Base-by-base conservation (phyloP, 441 rosid species). In the Mallotus repandus region DNA sequence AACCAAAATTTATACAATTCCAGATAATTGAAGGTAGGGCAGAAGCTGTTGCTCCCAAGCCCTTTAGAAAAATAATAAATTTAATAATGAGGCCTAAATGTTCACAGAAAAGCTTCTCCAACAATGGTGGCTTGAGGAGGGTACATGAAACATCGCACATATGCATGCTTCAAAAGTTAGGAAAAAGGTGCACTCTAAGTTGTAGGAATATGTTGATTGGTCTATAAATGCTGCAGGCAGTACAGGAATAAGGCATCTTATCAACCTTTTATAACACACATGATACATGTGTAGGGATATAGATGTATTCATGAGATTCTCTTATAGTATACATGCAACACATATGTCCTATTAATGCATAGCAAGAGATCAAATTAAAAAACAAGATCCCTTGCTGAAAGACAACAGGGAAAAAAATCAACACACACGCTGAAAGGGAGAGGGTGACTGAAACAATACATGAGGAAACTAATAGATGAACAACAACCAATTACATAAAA, bases 121-220 rank as follows among this genome's bases (percentile, higher is more conserved):
- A 18, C 8, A 25, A 25, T 10, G 9, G 25, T 49, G 21, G 53
- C 21, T 41, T 58, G 32, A 58, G 29, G 54, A 64, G 3, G 16
- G 48, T 9, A 32, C 12, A 57, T 73, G 18, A 73, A 18, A 13
- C 75, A 71, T 29, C 2, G 41, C 14, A 12, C 38, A 7, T 7
- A 19, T 14, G 16, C 13, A 56, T 32, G 41, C 59, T 9, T 18
- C 35, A 46, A 58, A 72, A 72, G 32, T 50, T 19, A 57, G 8
- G 60, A 7, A 38, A 60, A 74, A 38, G 32, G 32, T 29, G 2
- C 32, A 29, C 38, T 12, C 65, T 63, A 63, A 53, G 41, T 61
- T 16, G 60, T 60, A 48, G 59, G 59, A 58, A 59, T 67, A 21
- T 58, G 55, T 60, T 75, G 1, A 29, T 29, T 29, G 32, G 32